Base-by-base conservation (phyloP, 805 yeast genomes). In the Priceomyces medius region DNA sequence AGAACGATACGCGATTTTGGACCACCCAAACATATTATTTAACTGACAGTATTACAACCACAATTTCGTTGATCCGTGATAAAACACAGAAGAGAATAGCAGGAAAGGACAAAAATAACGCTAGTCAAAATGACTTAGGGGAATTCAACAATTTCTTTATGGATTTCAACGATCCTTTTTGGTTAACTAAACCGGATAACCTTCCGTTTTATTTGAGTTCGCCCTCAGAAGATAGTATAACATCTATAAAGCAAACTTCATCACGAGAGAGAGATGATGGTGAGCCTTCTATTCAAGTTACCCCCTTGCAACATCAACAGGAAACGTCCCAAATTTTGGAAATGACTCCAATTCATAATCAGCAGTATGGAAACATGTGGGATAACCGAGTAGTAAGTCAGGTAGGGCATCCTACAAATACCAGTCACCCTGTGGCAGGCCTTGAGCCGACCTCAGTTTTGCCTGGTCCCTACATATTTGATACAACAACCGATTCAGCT, bases 171-270 rank as follows among this genome's bases (percentile, higher is more conserved):
- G 81, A 76, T 53, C 81, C 81, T 5, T 76, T 76, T 46, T 74
- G 76, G 69, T 61, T 75, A 35, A 73, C 74, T 13, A 73, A 73
- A 47, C 79, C 79, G 2, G 73, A 64, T 34, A 73, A 71, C 46
- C 56, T 73, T 40, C 74, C 74, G 7, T 59, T 58, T 56, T 58
- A 61, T 45, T 51, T 58, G 16, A 51, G 55, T 23, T 56, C 61
- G 6, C 61, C 67, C 1, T 56, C 58, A 40, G 66, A 61, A 28
- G 65, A 56, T 12, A 16, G 31, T 20, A 8, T 24, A 4, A 13
- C 17, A 7, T 18, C 28, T 13, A 29, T 26, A 9, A 39, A 20
- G 26, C 16, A 13, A n/a, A 13, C 12, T 14, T 3, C 14, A 10
- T 19, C 40, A 40, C 8, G 20, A 36, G 31, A 31, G 19, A 24